Evolutionary conservation across 345 rosid genomes (phyloP).

Genomic region (Camelina laxa): DNA sequence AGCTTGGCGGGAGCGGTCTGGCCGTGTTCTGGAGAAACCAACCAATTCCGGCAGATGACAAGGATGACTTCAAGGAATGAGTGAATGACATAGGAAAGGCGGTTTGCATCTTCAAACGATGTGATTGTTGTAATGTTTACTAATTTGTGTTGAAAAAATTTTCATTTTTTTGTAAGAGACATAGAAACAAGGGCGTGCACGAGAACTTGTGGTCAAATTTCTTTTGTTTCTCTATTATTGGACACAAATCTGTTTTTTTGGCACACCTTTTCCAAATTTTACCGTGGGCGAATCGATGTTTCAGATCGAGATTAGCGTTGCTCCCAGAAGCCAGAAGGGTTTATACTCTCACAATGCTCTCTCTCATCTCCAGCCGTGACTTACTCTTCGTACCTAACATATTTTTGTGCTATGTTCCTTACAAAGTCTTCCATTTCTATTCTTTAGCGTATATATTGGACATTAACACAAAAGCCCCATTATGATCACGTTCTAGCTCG

Average conservation of each 20-base stretch:
- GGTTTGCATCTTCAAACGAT: neutral
- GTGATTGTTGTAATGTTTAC: slow-evolving; percentile 38
- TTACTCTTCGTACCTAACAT: neutral
- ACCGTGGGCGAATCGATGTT: neutral
- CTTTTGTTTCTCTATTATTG: neutral
- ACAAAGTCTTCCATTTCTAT: slow-evolving; percentile 64
- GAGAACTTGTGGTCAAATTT: slow-evolving; percentile 1
- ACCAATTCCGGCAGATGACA: slow-evolving; percentile 75
- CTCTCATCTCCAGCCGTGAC: neutral
- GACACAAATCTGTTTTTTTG: neutral
- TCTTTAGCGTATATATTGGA: slow-evolving; percentile 68
- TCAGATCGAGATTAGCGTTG: neutral
- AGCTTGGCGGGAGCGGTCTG: slow-evolving; percentile 98
- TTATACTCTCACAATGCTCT: neutral
- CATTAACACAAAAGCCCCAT: slow-evolving; percentile 60
- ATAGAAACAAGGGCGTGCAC: slow-evolving; percentile 12
- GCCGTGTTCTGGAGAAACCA: slow-evolving; percentile 95
- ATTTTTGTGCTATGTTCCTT: slow-evolving; percentile 42
- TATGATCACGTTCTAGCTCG: slow-evolving; percentile 57
- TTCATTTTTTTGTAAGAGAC: slow-evolving; percentile 27
- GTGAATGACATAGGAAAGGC: slow-evolving; percentile 39
- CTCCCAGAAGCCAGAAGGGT: neutral
- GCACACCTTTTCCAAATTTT: neutral
- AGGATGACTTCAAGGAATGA: slow-evolving; percentile 90
- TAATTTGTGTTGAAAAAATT: neutral